phyloP scores from a whole-genome alignment of 1,284 basidiomycete genomes.

The Tylopilus sp. region DNA sequence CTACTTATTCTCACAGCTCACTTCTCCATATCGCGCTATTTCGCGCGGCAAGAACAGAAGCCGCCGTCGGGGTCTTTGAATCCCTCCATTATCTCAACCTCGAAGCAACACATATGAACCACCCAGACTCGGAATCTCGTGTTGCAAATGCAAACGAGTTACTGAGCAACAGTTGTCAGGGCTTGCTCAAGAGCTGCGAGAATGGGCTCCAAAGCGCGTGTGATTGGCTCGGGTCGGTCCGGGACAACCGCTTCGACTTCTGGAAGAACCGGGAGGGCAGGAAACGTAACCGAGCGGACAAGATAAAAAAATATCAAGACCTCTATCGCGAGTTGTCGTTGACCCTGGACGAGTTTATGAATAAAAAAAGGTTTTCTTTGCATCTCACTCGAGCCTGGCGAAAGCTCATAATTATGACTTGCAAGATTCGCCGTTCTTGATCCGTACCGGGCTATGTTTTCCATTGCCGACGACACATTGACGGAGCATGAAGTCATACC shows the following conservation, averaged over 20 bases:
- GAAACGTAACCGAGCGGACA: constrained; percentile 34
- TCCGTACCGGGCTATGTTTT: constrained; percentile 65
- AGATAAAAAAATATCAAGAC: constrained; percentile 38
- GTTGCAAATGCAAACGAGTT: constrained; percentile 51
- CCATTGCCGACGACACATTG: constrained; percentile 39
- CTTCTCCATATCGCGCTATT: constrained; percentile 30
- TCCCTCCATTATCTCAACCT: constrained; percentile 74
- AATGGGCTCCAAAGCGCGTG: constrained; percentile 46
- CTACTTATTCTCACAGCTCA: constrained; percentile 24
- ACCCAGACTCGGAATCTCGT: constrained; percentile 50
- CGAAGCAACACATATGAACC: constrained; percentile 56
- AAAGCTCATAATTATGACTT: constrained; percentile 3
- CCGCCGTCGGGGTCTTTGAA: constrained; percentile 80
- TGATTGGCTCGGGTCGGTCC: constrained; percentile 50
- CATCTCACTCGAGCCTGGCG: not conserved
- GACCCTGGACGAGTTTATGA: constrained; percentile 47
- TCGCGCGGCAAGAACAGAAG: constrained; percentile 39
- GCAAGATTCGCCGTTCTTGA: constrained; percentile 61
- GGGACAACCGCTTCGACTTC: constrained; percentile 40
- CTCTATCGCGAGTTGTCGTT: constrained; percentile 40
- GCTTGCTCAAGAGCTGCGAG: constrained; percentile 50
- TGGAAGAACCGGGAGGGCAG: constrained; percentile 32
- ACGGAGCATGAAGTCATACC: constrained; percentile 43
- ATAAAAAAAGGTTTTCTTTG: constrained; percentile 45
- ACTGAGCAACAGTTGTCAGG: constrained; percentile 55